A percentile compares a stretch with the other conserved stretches of the same genome.
Conservation (phyloP, 148 eudicot genomes). For the Beta vulgaris region DNA sequence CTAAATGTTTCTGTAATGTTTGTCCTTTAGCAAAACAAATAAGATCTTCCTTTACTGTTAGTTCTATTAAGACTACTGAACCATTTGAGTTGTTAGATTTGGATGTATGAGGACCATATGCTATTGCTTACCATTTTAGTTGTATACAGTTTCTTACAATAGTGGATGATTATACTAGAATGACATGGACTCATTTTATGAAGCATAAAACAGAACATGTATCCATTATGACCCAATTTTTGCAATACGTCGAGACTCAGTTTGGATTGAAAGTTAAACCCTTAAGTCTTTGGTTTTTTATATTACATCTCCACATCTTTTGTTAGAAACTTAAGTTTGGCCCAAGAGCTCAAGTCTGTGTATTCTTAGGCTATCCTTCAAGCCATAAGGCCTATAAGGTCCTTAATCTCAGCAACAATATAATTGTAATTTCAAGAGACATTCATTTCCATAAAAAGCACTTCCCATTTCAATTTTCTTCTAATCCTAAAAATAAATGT, state of each 20-base stretch:
- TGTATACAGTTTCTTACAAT: neutral
- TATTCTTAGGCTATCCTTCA: constrained; percentile 1
- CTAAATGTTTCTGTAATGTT: neutral
- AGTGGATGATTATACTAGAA: constrained; percentile 10
- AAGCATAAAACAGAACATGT: neutral
- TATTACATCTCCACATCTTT: neutral
- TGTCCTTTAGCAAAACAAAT: no score
- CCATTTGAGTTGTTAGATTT: neutral
- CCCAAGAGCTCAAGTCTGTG: neutral
- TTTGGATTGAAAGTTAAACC: neutral
- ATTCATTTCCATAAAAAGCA: neutral
- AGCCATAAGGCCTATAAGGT: neutral
- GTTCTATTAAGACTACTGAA: neutral
- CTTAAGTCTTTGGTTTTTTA: neutral
- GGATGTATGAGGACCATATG: neutral
- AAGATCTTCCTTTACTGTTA: neutral
- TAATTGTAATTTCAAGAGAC: neutral
- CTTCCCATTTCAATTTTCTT: neutral
- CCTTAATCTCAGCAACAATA: neutral
- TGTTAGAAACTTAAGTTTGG: neutral
- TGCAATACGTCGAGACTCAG: neutral
- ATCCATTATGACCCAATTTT: neutral
- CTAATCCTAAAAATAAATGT: neutral
- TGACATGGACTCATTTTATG: constrained; percentile 2
- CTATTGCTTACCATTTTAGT: neutral